Conservation (phyloP, 73 alveolate genomes). For the Loxodes magnus region DNA sequence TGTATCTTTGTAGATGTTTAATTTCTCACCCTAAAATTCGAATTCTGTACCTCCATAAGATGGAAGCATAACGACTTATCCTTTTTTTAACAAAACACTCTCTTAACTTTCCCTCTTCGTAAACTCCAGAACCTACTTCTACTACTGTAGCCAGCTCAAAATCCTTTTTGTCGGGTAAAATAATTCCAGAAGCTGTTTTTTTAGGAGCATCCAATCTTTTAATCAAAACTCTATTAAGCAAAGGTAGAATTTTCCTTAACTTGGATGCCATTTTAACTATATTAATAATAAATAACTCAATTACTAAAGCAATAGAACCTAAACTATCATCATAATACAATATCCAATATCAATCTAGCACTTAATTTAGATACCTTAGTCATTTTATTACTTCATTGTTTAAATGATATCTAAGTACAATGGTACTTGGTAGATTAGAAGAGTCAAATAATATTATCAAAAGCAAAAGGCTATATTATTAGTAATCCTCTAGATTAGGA, state of each 20-base stretch:
- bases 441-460: too few relatives aligned
- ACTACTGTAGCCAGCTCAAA: slow-evolving; percentile 35
- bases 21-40: slow-evolving; percentile 23
- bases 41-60: slow-evolving; percentile 38
- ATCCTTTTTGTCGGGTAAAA: slow-evolving; percentile 28
- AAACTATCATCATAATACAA: too few relatives aligned
- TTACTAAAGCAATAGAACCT: too few relatives aligned
- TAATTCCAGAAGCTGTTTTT: slow-evolving; percentile 46
- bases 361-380: too few relatives aligned
- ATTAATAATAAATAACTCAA: too few relatives aligned
- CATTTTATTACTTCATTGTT: too few relatives aligned
- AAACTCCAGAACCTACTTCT: slow-evolving; percentile 48
- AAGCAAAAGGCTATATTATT: too few relatives aligned
- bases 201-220: slow-evolving; percentile 34
- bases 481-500: too few relatives aligned
- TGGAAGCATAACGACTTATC: slow-evolving; percentile 48
- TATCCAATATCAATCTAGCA: too few relatives aligned
- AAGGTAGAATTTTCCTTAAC: slow-evolving; percentile 32
- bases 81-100: slow-evolving; percentile 25
- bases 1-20: slow-evolving; percentile 38
- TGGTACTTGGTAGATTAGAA: too few relatives aligned
- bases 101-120: slow-evolving; percentile 27
- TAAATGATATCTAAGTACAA: too few relatives aligned
- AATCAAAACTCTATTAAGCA: slow-evolving; percentile 34
- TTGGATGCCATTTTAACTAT: background rate